Evolutionary conservation across 1,284 basidiomycete species (phyloP), one percentile per base, ranked within the genome.

Genomic region (Rhizoctonia solani): DNA sequence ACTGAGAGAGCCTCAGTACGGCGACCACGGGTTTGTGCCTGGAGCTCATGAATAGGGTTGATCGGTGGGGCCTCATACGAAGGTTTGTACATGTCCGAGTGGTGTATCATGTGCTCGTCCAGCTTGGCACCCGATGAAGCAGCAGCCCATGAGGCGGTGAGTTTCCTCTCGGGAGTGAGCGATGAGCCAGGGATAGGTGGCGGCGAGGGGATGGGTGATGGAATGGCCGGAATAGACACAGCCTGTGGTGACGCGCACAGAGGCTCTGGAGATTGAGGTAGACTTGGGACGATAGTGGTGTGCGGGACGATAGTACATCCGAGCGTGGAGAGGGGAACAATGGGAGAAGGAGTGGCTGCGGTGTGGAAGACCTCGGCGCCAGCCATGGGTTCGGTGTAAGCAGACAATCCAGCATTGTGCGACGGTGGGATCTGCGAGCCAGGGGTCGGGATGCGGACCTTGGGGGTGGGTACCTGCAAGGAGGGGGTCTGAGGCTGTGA

Each of bases 311-410:
- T 66, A 11, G 61, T 66, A 29, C 29, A 54, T 11, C 61, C 61
- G 9, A 54, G 30, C 5, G 61, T 66, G 50, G 61, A 54, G 16
- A 66, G 41, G 5, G 59, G 59, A 8, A 63, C 59, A 19, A 63
- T 42, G 8, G 61, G 61, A 27, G 61, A 66, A 16, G 61, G 52
- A 25, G 59, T 25, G 1, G 72, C n/a, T n/a, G n/a, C 70, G 4
- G 66, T 56, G 19, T 70, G 67, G 59, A 67, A 66, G 8, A 61
- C 52, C 34, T 56, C 54, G 16, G 41, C 56, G 37, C 66, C 65
- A 3, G 65, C 32, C 19, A 59, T n/a, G 19, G 67, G 59, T 42
- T 66, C 59, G 34, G 42, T 14, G 14, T 39, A 29, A 27, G 63
- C 44, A n/a, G 42, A 52, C 34, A 34, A 50, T 52, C 66, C 29